A percentile compares a stretch with the other conserved stretches of the same genome.
These are phyloP conservation scores for Kwoniella mangroviensis DNA, from an alignment of 768 basidiomycete genomes.

Conservation along the genomic window DNA sequence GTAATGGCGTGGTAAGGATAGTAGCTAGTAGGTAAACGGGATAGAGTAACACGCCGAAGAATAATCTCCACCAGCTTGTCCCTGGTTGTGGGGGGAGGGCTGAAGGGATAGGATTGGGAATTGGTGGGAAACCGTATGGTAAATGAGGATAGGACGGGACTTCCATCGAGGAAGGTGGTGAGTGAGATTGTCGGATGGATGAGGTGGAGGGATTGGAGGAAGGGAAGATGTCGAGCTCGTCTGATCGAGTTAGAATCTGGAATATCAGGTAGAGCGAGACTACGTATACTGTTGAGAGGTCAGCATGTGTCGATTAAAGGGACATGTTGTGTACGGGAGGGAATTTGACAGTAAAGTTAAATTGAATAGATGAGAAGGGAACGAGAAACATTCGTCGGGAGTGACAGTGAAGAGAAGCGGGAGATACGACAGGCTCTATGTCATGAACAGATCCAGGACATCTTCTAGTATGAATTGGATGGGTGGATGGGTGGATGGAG, in stretches of 20 bases:
- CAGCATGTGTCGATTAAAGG: not conserved
- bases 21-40: slow-evolving; percentile 40
- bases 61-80: slow-evolving; percentile 10
- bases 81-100: not conserved
- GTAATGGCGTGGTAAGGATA: slow-evolving; percentile 39
- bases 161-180: slow-evolving; percentile 22
- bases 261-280: slow-evolving; percentile 43
- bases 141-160: slow-evolving; percentile 27
- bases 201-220: slow-evolving; percentile 23
- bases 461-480: not conserved
- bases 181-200: slow-evolving; percentile 25
- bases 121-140: slow-evolving; percentile 41
- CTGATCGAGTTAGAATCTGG: slow-evolving; percentile 49
- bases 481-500: not conserved
- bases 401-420: not conserved
- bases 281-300: slow-evolving; percentile 43
- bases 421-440: not conserved
- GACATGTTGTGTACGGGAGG: no score
- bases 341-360: no score
- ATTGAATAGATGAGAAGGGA: not conserved
- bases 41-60: slow-evolving; percentile 34
- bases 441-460: not conserved
- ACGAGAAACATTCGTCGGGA: not conserved
- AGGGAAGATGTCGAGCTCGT: slow-evolving; percentile 45
- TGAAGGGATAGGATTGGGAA: slow-evolving; percentile 27